Conservation (phyloP, 2,329 filamentous ascomycete genomes). For the Onygenales sp. region DNA sequence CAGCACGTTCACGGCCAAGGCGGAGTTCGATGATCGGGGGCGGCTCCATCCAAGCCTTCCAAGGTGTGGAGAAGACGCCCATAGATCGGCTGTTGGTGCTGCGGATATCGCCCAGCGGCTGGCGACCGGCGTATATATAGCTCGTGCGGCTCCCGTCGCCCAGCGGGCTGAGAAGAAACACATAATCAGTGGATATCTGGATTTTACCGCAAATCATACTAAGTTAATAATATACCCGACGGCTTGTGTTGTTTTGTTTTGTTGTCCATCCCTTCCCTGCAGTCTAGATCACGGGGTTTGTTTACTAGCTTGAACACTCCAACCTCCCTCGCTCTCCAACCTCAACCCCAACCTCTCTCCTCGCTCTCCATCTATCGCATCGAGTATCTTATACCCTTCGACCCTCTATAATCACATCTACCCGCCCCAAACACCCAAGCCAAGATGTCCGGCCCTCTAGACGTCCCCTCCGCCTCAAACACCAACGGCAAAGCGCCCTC, state of each 20-base stretch:
- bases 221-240: too few species aligned
- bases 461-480: neutral
- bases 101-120: too few species aligned
- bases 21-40: neutral
- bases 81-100: too few species aligned
- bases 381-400: neutral
- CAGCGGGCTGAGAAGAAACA: too few species aligned
- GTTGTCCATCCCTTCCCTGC: too few species aligned
- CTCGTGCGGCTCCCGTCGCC: too few species aligned
- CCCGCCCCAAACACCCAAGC: neutral
- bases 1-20: neutral
- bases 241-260: too few species aligned
- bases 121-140: too few species aligned
- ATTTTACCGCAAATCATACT: too few species aligned
- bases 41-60: too few species aligned
- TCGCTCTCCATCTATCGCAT: neutral
- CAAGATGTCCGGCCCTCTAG: neutral
- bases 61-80: neutral
- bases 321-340: neutral
- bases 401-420: neutral
- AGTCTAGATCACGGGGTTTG: too few species aligned
- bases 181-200: too few species aligned
- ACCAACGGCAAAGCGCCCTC: conserved; percentile 4
- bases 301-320: neutral
- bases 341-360: neutral